phyloP scores from a whole-genome alignment of 495 filamentous ascomycete species.

The Xylaria acuta region DNA sequence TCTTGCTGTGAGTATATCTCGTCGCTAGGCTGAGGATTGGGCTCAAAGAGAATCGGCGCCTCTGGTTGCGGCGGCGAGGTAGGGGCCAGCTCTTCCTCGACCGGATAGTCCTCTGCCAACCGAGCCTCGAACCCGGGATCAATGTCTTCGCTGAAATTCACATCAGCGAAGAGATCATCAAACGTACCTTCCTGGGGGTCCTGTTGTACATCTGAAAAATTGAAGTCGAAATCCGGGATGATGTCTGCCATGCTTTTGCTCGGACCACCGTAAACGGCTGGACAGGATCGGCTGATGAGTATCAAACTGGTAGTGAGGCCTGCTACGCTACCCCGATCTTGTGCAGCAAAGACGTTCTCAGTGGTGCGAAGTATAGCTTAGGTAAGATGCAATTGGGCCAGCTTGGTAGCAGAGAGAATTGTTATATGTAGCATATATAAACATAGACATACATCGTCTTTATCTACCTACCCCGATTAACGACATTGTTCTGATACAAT shows the following conservation, averaged over 20 bases:
- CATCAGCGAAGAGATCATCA: neutral
- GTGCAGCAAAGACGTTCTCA: neutral
- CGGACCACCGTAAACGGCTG: neutral
- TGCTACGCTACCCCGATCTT: slow-evolving; percentile 4
- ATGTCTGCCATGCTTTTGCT: neutral
- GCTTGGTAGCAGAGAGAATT: neutral
- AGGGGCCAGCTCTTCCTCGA: neutral
- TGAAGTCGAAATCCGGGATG: neutral
- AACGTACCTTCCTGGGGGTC: neutral
- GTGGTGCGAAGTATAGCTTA: slow-evolving; percentile 3
- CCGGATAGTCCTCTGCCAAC: slow-evolving; percentile 15
- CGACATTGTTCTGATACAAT: slow-evolving; percentile 10
- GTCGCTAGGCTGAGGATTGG: neutral
- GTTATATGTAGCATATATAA: neutral
- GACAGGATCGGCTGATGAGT: neutral
- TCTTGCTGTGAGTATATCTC: neutral
- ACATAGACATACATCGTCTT: neutral
- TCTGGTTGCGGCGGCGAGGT: neutral
- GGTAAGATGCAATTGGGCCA: neutral
- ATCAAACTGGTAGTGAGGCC: slow-evolving; percentile 6
- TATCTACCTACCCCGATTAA: neutral
- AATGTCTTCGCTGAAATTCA: neutral
- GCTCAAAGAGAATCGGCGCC: too few species aligned
- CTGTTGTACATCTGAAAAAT: neutral
- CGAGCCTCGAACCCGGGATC: slow-evolving; percentile 7